Percentiles rank a stretch among this genome's conserved stretches.
Evolutionary conservation across 306 rosid genomes (phyloP).

Genomic region (Echinosophora koreensis): DNA sequence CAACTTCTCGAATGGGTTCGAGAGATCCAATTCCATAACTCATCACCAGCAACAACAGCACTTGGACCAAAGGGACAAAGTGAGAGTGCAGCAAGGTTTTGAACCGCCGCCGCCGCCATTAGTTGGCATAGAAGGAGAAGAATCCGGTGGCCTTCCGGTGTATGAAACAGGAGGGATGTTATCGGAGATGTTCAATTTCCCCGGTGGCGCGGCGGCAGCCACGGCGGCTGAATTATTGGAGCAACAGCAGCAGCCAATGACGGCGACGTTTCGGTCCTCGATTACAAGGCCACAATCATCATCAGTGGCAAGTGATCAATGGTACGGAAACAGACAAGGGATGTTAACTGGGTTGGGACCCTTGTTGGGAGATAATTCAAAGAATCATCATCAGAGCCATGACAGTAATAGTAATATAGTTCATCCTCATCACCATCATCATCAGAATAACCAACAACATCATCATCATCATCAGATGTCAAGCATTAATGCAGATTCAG

Average conservation of each 20-base stretch:
- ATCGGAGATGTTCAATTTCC: slow-evolving; percentile 92
- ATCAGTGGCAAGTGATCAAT: slow-evolving; percentile 52
- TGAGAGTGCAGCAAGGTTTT: slow-evolving; percentile 70
- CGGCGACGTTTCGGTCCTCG: slow-evolving; percentile 53
- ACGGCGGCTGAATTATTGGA: slow-evolving; percentile 59
- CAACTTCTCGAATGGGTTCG: slow-evolving; percentile 81
- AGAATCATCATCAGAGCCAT: slow-evolving; percentile 60
- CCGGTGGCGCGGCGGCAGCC: slow-evolving; percentile 41
- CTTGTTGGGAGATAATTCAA: slow-evolving; percentile 56
- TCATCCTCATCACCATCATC: slow-evolving; percentile 44
- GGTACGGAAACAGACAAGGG: slow-evolving; percentile 78
- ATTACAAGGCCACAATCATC: slow-evolving; percentile 17
- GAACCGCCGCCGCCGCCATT: slow-evolving; percentile 56
- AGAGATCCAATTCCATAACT: slow-evolving; percentile 58
- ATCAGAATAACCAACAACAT: background rate
- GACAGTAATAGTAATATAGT: slow-evolving; percentile 43
- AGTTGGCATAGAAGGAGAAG: slow-evolving; percentile 73
- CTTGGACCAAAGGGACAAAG: slow-evolving; percentile 76
- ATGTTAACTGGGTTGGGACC: slow-evolving; percentile 56
- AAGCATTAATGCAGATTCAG: slow-evolving; percentile 83
- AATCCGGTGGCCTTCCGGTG: slow-evolving; percentile 63
- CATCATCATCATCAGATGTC: slow-evolving; percentile 70
- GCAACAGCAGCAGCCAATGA: slow-evolving; percentile 62
- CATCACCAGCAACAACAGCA: slow-evolving; percentile 58
- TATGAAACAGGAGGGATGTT: slow-evolving; percentile 86